Evolutionary conservation across 75 land plant species (phyloP), one percentile per base, ranked within the genome.

Genomic region (Picea sitchensis): DNA sequence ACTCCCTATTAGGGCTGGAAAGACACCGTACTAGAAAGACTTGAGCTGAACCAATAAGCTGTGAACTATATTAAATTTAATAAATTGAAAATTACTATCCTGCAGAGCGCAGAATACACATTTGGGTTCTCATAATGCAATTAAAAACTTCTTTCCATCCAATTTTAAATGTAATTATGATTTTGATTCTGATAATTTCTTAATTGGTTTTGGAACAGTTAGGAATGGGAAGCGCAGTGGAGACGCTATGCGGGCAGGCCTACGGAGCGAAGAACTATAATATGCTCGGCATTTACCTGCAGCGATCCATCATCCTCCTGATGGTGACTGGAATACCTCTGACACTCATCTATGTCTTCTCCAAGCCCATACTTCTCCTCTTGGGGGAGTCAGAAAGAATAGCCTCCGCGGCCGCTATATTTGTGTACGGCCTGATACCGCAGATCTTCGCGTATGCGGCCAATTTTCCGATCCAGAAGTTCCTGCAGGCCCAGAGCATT

Each of bases 181-280:
- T 44, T 44, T 47, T 47, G 54, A 47, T 7, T 47, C 9, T 47
- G 54, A 47, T 7, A 8, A 7, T 47, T 47, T 47, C 9, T 7
- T 7, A 8, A 0, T 47, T 78, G 21, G n/a, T 82, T 56, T 76
- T 79, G 47, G 9, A 58, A 54, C 81, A 91, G 91, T 64, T 91
- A 14, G 93, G 93, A 2, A 90, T 91, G 93, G 92, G 89, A 30
- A 90, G 93, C 76, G 92, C 91, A 2, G 84, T 89, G 59, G 91
- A 91, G 75, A 91, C 93, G 0, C 81, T 91, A 14, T 91, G 93
- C 59, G 93, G 93, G 3, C 93, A 91, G 77, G 92, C 92, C 0
- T 91, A 81, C 34, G 92, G 92, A 44, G 92, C 92, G 0, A 32
- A 74, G 26, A 81, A 79, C 60, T 89, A 83, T 73, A 83, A 83